phyloP scores from a whole-genome alignment of 1,139 yeast species.

The Pichia sp. region DNA sequence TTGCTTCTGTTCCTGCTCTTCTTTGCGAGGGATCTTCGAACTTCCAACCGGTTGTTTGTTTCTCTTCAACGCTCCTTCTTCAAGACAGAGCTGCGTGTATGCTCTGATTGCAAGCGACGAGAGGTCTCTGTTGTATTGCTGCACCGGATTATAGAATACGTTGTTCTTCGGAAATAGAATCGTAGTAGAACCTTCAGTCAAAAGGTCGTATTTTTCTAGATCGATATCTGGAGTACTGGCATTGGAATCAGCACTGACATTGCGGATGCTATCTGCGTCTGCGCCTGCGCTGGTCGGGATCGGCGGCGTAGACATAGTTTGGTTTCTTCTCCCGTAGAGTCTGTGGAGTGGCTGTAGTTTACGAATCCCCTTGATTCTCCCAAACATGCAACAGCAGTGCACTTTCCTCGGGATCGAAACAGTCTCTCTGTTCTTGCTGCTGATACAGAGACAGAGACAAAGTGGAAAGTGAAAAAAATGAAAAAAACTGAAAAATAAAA shows the following conservation, averaged over 20 bases:
- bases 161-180: slow-evolving; percentile 73
- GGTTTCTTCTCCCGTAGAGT: background rate
- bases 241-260: background rate
- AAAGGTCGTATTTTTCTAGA: slow-evolving; percentile 22
- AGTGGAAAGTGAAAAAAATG: background rate
- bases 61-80: slow-evolving; percentile 32
- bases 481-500: background rate
- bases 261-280: background rate
- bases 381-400: background rate
- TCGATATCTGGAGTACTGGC: slow-evolving; percentile 7
- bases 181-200: slow-evolving; percentile 71
- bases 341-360: background rate
- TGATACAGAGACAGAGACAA: background rate
- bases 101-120: slow-evolving; percentile 83
- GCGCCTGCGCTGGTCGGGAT: background rate
- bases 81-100: slow-evolving; percentile 61
- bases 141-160: slow-evolving; percentile 94
- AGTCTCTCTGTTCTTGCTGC: background rate
- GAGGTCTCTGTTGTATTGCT: slow-evolving; percentile 90
- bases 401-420: background rate
- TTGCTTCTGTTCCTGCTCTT: slow-evolving; percentile 26
- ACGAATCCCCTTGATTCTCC: background rate
- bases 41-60: slow-evolving; percentile 26
- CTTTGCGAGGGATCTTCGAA: slow-evolving; percentile 17
- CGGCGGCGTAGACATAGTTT: background rate